Evolutionary conservation across 2,329 filamentous ascomycete species (phyloP), one percentile per base, ranked within the genome.

Genomic region (Penicillium frequentans): DNA sequence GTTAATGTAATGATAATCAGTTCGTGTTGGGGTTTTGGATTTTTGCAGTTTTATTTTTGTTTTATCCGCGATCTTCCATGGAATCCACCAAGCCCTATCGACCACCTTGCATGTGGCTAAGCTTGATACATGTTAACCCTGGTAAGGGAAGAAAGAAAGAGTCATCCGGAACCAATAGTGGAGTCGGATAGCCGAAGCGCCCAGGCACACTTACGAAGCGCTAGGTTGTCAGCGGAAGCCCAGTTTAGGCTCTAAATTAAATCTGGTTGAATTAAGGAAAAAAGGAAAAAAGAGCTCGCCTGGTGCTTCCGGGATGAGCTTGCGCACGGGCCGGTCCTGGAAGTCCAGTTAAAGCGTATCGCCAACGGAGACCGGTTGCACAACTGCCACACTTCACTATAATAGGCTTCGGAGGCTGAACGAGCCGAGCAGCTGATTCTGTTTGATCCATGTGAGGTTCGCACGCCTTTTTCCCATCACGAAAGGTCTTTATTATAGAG

Each of bases 301-400:
- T 42, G 26, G 42, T 52, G 56, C 54, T 45, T 49, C 51, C 44
- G 46, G 35, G 27, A 29, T 29, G 27, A 57, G 49, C 31, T 55
- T 42, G 52, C 48, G 61, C 60, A 65, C 63, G 57, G 59, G 55
- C 57, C 46, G 46, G 49, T 35, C 42, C 54, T 55, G 52, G 56
- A 55, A 27, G 24, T 39, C 59, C 58, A 57, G 56, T 47, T 44
- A 62, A 70, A 70, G 68, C 69, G 68, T 69, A 71, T 71, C 70
- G 69, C 69, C 66, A 70, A 67, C 62, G 68, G 67, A 66, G 63
- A 62, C 63, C 54, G 52, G 57, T 65, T 52, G 62, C 54, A 64
- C 56, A 37, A 49, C 26, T 24, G 27, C 9, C 27, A 29, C 19
- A 37, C 13, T 51, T 45, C 24, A 58, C 48, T 66, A 23, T 53